Percentiles rank a stretch among this genome's conserved stretches.
Evolutionary conservation across 2,329 filamentous ascomycete species (phyloP).

Genomic region (Blumeriella jaapii): DNA sequence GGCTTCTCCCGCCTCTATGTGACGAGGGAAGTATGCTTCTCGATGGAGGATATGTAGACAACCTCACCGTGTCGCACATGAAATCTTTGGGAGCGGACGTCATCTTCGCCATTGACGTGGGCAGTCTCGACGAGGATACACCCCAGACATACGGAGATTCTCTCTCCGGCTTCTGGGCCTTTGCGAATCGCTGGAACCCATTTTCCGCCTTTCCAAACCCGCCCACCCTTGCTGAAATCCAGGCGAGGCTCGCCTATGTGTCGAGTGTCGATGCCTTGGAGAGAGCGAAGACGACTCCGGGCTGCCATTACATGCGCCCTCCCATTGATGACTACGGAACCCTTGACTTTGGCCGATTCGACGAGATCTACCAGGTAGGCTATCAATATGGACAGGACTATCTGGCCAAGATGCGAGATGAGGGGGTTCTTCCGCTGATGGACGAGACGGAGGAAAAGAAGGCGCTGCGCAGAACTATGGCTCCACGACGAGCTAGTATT

Average conservation of each 20-base stretch:
- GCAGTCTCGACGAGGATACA: slow-evolving; percentile 79
- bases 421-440: slow-evolving; percentile 60
- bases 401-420: slow-evolving; percentile 61
- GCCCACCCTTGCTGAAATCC: slow-evolving; percentile 89
- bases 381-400: slow-evolving; percentile 79
- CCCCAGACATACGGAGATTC: slow-evolving; percentile 92
- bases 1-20: slow-evolving; percentile 82
- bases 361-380: slow-evolving; percentile 87
- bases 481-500: slow-evolving; percentile 67
- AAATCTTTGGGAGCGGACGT: slow-evolving; percentile 84
- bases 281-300: slow-evolving; percentile 78
- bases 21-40: slow-evolving; percentile 96
- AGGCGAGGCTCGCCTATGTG: slow-evolving; percentile 88
- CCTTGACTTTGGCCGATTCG: slow-evolving; percentile 92
- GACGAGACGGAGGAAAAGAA: slow-evolving; percentile 70
- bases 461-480: slow-evolving; percentile 66
- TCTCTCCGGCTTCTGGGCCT: slow-evolving; percentile 88
- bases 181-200: slow-evolving; percentile 93
- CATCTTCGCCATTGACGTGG: slow-evolving; percentile 93
- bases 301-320: slow-evolving; percentile 92
- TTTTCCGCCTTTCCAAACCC: slow-evolving; percentile 84
- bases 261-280: slow-evolving; percentile 90
- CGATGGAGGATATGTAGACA: slow-evolving; percentile 95
- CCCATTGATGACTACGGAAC: slow-evolving; percentile 91
- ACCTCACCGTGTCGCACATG: slow-evolving; percentile 95